Percentiles rank a stretch among this genome's conserved stretches.
phyloP scores from a whole-genome alignment of 768 basidiomycete species.

The Lactifluus pinguis region DNA sequence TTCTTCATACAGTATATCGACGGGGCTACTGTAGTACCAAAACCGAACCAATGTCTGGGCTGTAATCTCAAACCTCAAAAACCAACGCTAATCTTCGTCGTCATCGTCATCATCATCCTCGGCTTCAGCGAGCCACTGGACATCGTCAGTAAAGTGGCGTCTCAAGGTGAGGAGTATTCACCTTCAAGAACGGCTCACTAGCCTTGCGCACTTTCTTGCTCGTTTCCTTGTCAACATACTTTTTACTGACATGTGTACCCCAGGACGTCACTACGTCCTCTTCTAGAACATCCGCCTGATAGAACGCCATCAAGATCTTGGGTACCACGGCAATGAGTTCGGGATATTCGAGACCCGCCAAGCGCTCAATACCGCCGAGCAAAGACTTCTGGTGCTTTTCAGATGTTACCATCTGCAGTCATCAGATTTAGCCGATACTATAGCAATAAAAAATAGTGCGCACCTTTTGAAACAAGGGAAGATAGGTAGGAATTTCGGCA shows the following conservation, averaged over 20 bases:
- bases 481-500: slow-evolving; percentile 53
- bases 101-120: slow-evolving; percentile 58
- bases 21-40: not conserved
- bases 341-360: slow-evolving; percentile 66
- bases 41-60: not conserved
- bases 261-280: slow-evolving; percentile 86
- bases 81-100: not conserved
- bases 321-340: slow-evolving; percentile 66
- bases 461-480: slow-evolving; percentile 70
- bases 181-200: slow-evolving; percentile 91
- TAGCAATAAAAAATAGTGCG: slow-evolving; percentile 21
- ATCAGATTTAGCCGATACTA: not conserved
- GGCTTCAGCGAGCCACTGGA: slow-evolving; percentile 81
- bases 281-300: slow-evolving; percentile 86
- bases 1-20: not conserved
- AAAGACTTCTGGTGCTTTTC: slow-evolving; percentile 96
- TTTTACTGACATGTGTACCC: slow-evolving; percentile 95
- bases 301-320: slow-evolving; percentile 89
- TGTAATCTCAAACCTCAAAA: not conserved
- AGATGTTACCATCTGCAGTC: slow-evolving; percentile 67
- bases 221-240: slow-evolving; percentile 90
- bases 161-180: slow-evolving; percentile 25
- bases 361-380: slow-evolving; percentile 86
- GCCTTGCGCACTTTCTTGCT: slow-evolving; percentile 96
- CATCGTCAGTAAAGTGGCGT: not conserved